These are phyloP conservation scores for Yamadazyma sp. DNA, from an alignment of 1,139 yeast genomes.

Conservation along the genomic window DNA sequence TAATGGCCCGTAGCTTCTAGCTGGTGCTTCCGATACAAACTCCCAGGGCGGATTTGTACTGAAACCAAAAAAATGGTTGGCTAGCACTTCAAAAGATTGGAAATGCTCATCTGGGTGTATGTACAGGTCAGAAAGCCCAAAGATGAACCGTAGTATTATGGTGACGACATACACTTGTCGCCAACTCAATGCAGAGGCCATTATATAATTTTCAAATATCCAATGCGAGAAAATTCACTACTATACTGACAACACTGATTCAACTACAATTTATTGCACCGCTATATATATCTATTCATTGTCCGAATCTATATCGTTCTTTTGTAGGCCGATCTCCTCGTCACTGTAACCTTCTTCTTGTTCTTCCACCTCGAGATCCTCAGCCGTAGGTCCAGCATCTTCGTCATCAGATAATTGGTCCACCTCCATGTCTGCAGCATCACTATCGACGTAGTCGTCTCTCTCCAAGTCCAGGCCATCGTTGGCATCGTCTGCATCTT, in stretches of 20 bases:
- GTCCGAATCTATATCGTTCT: constrained; percentile 9
- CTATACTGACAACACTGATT: too few relatives aligned
- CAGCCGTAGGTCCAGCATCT: constrained; percentile 12
- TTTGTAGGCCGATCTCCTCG: constrained; percentile 20
- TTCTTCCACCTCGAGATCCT: constrained; percentile 15
- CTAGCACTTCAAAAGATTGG: constrained; percentile 78
- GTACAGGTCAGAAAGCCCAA: constrained; percentile 75
- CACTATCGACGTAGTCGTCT: constrained; percentile 20
- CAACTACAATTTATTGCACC: background rate
- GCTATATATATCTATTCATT: background rate
- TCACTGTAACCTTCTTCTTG: constrained; percentile 35
- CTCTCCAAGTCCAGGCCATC: constrained; percentile 15
- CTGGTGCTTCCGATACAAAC: constrained; percentile 56
- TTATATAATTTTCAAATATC: constrained; percentile 1
- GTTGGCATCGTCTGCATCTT: constrained; percentile 33
- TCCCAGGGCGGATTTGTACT: constrained; percentile 82
- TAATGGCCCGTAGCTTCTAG: constrained; percentile 73
- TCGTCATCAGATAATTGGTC: constrained; percentile 22
- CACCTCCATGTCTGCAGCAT: constrained; percentile 16
- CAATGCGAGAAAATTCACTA: background rate
- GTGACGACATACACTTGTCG: constrained; percentile 41
- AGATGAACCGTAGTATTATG: constrained; percentile 50
- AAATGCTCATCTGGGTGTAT: constrained; percentile 98
- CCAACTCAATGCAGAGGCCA: constrained; percentile 34
- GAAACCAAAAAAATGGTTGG: constrained; percentile 49